Conservation (phyloP, 176 grass and related monocot genomes). For the Ananas comosus region DNA sequence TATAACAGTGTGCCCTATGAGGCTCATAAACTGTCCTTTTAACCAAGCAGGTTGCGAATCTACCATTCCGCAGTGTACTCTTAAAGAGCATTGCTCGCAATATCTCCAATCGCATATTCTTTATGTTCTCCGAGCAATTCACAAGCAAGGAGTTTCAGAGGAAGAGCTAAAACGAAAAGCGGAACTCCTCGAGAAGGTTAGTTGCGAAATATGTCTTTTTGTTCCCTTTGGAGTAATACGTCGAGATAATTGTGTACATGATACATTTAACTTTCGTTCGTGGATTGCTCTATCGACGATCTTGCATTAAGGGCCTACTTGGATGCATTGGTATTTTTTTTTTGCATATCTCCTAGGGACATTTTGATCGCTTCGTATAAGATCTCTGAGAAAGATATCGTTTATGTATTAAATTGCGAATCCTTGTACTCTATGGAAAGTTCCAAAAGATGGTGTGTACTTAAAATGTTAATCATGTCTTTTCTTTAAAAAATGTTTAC, state of each 20-base stretch:
- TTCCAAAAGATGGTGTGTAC: too few species aligned
- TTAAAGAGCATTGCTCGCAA: constrained; percentile 52
- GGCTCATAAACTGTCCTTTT: constrained; percentile 73
- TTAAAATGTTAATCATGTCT: too few species aligned
- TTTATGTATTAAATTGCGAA: too few species aligned
- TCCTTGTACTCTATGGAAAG: too few species aligned
- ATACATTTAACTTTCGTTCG: too few species aligned
- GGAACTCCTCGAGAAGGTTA: constrained; percentile 78
- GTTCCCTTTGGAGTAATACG: not conserved
- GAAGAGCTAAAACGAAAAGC: constrained; percentile 59
- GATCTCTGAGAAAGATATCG: too few species aligned
- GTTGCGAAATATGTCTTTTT: not conserved
- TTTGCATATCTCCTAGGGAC: too few species aligned
- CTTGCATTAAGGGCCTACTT: too few species aligned
- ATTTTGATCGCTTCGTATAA: too few species aligned
- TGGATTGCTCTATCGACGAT: too few species aligned
- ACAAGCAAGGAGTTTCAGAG: constrained; percentile 40
- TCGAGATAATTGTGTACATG: not conserved
- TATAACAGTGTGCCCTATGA: constrained; percentile 55
- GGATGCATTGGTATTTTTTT: too few species aligned
- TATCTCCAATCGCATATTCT: constrained; percentile 54
- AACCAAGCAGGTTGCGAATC: constrained; percentile 64
- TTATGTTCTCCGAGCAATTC: constrained; percentile 41
- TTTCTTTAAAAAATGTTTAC: too few species aligned
- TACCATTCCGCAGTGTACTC: constrained; percentile 53